Conservation (phyloP, 176 grass and related monocot genomes). For the Pontederia paniculata region DNA sequence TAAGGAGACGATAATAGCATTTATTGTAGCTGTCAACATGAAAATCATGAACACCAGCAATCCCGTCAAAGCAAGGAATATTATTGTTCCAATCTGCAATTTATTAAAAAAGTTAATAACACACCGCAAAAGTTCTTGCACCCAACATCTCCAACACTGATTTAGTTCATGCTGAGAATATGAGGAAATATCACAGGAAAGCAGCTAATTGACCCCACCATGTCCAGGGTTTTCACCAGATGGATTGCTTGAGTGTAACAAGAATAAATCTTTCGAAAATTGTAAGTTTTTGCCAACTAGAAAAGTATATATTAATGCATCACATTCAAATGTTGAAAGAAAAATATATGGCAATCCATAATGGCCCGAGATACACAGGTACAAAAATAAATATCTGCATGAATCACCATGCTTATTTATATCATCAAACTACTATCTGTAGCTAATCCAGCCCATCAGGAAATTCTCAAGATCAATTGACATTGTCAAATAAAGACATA, state of each 20-base stretch:
- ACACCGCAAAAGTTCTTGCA: neutral
- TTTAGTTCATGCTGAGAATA: neutral
- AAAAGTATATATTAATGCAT: neutral
- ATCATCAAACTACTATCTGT: no score
- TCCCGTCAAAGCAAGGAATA: slow-evolving; percentile 31
- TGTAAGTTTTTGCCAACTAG: neutral
- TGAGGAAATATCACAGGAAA: neutral
- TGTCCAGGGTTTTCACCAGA: neutral
- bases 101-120: neutral
- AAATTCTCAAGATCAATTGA: no score
- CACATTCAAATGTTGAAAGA: neutral
- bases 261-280: neutral
- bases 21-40: slow-evolving; percentile 32
- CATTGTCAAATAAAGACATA: no score
- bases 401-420: no score
- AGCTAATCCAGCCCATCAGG: no score
- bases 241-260: neutral
- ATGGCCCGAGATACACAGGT: no score
- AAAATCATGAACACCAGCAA: slow-evolving; percentile 40
- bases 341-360: neutral
- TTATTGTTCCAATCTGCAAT: slow-evolving; percentile 62
- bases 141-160: neutral
- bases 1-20: slow-evolving; percentile 35
- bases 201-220: no score
- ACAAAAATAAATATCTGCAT: no score